Evolutionary conservation across 495 filamentous ascomycete genomes (phyloP).

Genomic region (Elasticomyces elasticus): DNA sequence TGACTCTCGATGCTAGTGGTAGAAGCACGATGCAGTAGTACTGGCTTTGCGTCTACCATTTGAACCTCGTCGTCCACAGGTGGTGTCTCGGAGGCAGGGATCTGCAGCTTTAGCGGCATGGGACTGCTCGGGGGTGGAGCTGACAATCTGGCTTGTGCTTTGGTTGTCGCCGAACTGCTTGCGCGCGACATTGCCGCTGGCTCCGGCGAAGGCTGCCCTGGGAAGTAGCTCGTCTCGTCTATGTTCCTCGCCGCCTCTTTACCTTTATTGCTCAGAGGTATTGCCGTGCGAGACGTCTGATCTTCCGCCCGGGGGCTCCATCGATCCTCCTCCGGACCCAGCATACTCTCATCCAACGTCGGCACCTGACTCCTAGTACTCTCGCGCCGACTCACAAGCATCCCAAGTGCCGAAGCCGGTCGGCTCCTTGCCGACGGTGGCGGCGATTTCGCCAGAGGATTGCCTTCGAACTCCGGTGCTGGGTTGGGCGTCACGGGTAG

Average conservation of each 20-base stretch:
- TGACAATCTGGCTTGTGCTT: not conserved
- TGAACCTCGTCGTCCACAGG: not conserved
- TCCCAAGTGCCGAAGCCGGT: not conserved
- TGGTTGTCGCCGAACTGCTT: not conserved
- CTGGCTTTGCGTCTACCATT: not conserved
- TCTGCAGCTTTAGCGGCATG: constrained; percentile 1
- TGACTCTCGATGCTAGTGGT: constrained; percentile 23
- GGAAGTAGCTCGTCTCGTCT: not conserved
- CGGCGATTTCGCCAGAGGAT: not conserved
- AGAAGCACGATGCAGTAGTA: constrained; percentile 19
- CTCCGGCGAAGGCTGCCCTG: not conserved
- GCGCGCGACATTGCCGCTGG: not conserved
- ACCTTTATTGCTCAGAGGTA: no score
- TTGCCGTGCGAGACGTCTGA: not conserved
- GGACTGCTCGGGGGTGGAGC: constrained; percentile 3
- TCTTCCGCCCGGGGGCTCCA: not conserved
- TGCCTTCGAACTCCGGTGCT: not conserved
- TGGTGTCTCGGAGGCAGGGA: not conserved
- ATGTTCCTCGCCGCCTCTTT: no score
- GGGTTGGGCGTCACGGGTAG: constrained; percentile 4
- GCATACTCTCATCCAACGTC: constrained; percentile 4
- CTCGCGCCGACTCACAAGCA: not conserved
- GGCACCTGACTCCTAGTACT: not conserved
- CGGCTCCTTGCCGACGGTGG: not conserved
- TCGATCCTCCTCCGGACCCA: not conserved